phyloP scores from a whole-genome alignment of 2,329 filamentous ascomycete genomes.

The Monilinia aucupariae region DNA sequence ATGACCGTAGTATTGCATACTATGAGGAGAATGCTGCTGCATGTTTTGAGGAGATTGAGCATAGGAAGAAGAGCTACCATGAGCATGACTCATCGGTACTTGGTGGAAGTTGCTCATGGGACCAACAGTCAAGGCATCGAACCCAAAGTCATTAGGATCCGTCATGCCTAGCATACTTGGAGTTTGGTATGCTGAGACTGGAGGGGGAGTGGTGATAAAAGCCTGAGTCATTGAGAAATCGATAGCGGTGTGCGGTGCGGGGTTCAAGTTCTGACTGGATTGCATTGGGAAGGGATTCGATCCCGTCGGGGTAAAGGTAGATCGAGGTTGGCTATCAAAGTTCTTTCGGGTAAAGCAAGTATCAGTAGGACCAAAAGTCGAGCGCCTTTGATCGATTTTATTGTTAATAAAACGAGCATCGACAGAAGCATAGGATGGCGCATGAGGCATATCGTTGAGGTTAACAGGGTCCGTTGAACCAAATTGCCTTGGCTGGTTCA shows the following conservation, averaged over 20 bases:
- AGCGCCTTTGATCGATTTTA: constrained; percentile 24
- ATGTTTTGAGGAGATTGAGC: constrained; percentile 27
- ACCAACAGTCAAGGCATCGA: constrained; percentile 25
- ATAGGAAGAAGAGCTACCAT: constrained; percentile 29
- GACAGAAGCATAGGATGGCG: constrained; percentile 22
- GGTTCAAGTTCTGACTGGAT: constrained; percentile 23
- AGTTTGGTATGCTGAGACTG: constrained; percentile 26
- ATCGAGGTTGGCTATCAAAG: constrained; percentile 22
- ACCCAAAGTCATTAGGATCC: constrained; percentile 23
- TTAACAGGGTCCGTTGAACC: constrained; percentile 20
- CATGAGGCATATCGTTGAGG: constrained; percentile 21
- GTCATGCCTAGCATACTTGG: constrained; percentile 28
- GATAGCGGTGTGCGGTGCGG: constrained; percentile 16
- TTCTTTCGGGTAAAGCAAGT: constrained; percentile 24
- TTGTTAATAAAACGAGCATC: constrained; percentile 23
- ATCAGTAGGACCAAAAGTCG: constrained; percentile 21
- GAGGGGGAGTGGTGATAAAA: constrained; percentile 27
- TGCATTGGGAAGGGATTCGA: constrained; percentile 22
- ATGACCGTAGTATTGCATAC: constrained; percentile 25
- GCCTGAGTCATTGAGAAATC: constrained; percentile 27
- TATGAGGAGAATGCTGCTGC: constrained; percentile 16
- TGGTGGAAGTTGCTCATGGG: constrained; percentile 24
- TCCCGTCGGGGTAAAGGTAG: constrained; percentile 24
- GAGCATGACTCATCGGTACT: constrained; percentile 29
- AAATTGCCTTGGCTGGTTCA: constrained; percentile 24